These are phyloP conservation scores for Hericium alpestre DNA, from an alignment of 768 basidiomycete genomes.

Conservation along the genomic window DNA sequence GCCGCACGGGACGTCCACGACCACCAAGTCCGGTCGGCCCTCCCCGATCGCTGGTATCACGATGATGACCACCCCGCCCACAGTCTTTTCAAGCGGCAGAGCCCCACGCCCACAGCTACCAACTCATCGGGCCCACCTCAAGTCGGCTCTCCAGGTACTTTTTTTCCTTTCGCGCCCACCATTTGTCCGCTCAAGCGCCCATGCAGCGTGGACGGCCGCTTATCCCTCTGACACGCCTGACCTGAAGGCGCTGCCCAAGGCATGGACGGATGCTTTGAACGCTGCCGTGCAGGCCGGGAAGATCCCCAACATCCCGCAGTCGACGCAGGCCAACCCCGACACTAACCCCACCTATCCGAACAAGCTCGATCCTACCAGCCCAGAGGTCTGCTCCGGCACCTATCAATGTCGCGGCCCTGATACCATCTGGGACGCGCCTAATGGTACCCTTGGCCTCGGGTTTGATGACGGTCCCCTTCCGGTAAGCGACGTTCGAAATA, in stretches of 20 bases:
- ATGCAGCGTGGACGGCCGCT: conserved; percentile 21
- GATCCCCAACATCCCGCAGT: conserved; percentile 26
- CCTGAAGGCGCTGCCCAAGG: conserved; percentile 21
- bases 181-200: background rate
- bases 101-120: background rate
- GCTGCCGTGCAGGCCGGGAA: conserved; percentile 22
- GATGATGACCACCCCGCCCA: conserved; percentile 14
- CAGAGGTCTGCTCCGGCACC: conserved; percentile 27
- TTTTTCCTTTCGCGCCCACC: background rate
- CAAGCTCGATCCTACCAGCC: conserved; percentile 11
- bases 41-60: conserved; percentile 19
- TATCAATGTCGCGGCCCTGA: conserved; percentile 20
- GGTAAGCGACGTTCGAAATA: conserved; percentile 2
- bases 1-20: background rate
- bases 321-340: conserved; percentile 17
- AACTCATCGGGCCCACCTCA: background rate
- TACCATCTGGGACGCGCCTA: conserved; percentile 30
- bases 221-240: conserved; percentile 25
- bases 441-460: conserved; percentile 24
- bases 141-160: conserved; percentile 16
- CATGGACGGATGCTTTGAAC: conserved; percentile 31
- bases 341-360: conserved; percentile 11
- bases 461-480: conserved; percentile 30
- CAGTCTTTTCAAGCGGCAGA: conserved; percentile 17
- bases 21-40: conserved; percentile 1